Conservation (phyloP, 768 basidiomycete genomes). For the Sarcodon sp. region DNA sequence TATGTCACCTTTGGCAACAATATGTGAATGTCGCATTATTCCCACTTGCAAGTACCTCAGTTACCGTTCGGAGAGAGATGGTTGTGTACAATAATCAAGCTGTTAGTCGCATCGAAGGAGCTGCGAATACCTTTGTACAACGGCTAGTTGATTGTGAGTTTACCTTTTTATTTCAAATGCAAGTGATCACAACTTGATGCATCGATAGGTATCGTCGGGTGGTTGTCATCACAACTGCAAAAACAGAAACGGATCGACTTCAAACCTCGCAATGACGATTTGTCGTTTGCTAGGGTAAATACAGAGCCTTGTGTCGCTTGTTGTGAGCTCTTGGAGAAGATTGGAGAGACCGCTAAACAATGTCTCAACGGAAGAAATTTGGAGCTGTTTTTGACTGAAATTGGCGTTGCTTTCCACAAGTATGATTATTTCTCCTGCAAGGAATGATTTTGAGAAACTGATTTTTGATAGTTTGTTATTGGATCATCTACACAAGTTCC, state of each 20-base stretch:
- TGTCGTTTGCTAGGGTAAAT: slow-evolving; percentile 88
- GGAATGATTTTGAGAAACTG: background rate
- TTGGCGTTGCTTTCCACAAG: slow-evolving; percentile 93
- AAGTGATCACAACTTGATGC: background rate
- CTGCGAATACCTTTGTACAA: slow-evolving; percentile 69
- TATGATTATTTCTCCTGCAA: slow-evolving; percentile 11
- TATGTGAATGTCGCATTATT: slow-evolving; percentile 86
- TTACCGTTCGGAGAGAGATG: slow-evolving; percentile 88
- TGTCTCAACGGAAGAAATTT: slow-evolving; percentile 87
- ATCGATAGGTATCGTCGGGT: slow-evolving; percentile 50
- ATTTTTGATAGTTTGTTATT: slow-evolving; percentile 56
- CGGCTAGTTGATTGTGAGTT: slow-evolving; percentile 68
- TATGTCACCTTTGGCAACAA: slow-evolving; percentile 95
- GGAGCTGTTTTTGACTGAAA: slow-evolving; percentile 85
- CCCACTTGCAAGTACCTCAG: slow-evolving; percentile 74
- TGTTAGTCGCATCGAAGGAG: slow-evolving; percentile 74
- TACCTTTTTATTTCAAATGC: background rate
- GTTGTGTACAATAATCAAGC: slow-evolving; percentile 83
- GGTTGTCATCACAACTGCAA: slow-evolving; percentile 62
- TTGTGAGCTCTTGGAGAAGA: slow-evolving; percentile 75
- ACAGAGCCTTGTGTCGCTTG: slow-evolving; percentile 86
- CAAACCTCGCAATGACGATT: slow-evolving; percentile 91
- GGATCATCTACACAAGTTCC: slow-evolving; percentile 93
- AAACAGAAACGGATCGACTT: slow-evolving; percentile 97
- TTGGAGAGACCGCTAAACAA: slow-evolving; percentile 62